These are phyloP conservation scores for Senecio squalidus DNA, from an alignment of 140 eudicot species.

Conservation along the genomic window DNA sequence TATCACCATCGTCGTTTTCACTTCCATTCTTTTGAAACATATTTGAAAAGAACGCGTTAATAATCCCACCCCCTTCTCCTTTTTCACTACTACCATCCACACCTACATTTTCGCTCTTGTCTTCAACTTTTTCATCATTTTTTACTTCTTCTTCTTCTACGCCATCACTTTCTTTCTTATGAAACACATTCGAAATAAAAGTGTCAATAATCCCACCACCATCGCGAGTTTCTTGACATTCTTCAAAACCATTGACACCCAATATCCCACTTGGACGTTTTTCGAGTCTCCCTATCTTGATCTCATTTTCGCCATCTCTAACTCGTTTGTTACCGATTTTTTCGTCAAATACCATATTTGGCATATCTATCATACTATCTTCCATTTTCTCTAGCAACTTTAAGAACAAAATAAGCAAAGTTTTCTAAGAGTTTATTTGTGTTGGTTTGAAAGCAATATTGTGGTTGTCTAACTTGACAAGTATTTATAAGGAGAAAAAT, in stretches of 20 bases:
- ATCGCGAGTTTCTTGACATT: background rate
- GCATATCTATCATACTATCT: conserved; percentile 36
- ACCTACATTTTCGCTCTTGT: background rate
- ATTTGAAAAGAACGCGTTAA: conserved; percentile 25
- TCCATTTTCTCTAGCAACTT: conserved; percentile 23
- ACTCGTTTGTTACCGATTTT: conserved; percentile 13
- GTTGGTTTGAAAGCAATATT: conserved; percentile 12
- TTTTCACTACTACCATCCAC: conserved; percentile 9
- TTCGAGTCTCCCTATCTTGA: conserved; percentile 18
- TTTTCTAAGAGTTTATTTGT: background rate
- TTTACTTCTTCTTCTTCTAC: background rate
- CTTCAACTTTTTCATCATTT: background rate
- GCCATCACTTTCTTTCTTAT: conserved; percentile 10
- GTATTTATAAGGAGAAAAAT: conserved; percentile 1
- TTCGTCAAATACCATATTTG: conserved; percentile 19
- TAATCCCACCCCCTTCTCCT: conserved; percentile 23
- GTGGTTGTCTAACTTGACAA: background rate
- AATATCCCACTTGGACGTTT: conserved; percentile 31
- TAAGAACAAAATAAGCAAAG: conserved; percentile 9
- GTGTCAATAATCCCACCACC: conserved; percentile 31
- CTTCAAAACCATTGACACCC: conserved; percentile 2
- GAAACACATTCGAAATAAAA: conserved; percentile 31
- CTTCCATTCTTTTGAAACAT: conserved; percentile 22
- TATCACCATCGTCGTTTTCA: conserved; percentile 7
- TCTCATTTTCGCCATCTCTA: conserved; percentile 18